A percentile compares a stretch with the other conserved stretches of the same genome.
Conservation (phyloP, 2,329 filamentous ascomycete genomes). For the Colletotrichum sp. region DNA sequence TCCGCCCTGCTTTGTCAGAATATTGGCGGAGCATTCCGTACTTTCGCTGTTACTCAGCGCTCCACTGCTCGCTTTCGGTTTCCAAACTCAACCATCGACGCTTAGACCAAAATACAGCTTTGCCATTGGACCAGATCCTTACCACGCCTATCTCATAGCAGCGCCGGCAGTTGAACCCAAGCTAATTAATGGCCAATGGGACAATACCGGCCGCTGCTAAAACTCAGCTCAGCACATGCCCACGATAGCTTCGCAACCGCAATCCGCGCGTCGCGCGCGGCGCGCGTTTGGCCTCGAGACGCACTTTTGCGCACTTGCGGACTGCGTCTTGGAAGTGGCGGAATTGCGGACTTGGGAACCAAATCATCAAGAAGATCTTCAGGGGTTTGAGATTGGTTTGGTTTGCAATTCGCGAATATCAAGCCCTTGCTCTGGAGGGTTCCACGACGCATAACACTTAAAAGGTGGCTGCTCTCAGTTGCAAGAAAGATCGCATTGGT, state of each 20-base stretch:
- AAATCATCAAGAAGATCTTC: too few species aligned
- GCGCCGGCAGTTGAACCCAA: too few species aligned
- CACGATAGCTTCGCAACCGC: too few species aligned
- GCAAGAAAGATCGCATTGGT: rapidly evolving
- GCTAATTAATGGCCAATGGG: too few species aligned
- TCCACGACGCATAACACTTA: background rate
- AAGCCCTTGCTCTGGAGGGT: rapidly evolving
- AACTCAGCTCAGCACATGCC: too few species aligned
- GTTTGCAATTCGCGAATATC: background rate
- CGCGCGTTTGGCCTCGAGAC: too few species aligned
- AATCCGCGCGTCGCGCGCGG: too few species aligned
- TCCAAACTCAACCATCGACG: rapidly evolving
- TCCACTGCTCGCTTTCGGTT: background rate
- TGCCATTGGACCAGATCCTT: too few species aligned
- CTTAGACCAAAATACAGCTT: rapidly evolving
- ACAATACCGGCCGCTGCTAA: rapidly evolving
- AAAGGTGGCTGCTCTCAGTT: rapidly evolving
- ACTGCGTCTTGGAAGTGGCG: too few species aligned
- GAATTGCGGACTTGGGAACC: too few species aligned
- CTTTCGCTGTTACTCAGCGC: background rate
- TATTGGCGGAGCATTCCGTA: background rate
- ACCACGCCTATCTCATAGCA: rapidly evolving
- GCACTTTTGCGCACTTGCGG: too few species aligned
- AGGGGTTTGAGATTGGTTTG: background rate
- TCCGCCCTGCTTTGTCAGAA: background rate